Evolutionary conservation across 2,329 filamentous ascomycete species (phyloP).

Genomic region (Stagonosporopsis vannaccii): DNA sequence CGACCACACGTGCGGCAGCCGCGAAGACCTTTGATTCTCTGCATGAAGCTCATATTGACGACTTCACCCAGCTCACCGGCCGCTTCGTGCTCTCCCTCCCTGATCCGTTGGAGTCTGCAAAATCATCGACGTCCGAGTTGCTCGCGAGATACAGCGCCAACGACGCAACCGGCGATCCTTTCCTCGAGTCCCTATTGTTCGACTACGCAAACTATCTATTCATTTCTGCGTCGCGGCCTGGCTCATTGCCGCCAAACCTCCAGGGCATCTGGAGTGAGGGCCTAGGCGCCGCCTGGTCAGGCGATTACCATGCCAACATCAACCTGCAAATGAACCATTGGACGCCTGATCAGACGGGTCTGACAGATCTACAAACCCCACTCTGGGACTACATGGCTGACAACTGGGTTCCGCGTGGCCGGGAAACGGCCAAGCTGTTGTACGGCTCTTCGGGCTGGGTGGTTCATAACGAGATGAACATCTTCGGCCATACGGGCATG

Average conservation of each 20-base stretch:
- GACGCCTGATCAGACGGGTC: conserved; percentile 61
- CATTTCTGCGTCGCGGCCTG: conserved; percentile 61
- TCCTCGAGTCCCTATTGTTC: conserved; percentile 61
- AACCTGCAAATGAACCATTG: conserved; percentile 70
- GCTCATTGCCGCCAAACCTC: conserved; percentile 62
- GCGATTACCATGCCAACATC: conserved; percentile 66
- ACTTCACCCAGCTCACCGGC: conserved; percentile 52
- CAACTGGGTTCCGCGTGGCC: conserved; percentile 62
- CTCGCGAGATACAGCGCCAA: conserved; percentile 39
- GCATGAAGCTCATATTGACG: conserved; percentile 48
- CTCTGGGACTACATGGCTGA: conserved; percentile 63
- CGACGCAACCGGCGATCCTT: conserved; percentile 55
- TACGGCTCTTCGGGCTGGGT: conserved; percentile 65
- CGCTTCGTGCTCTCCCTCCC: conserved; percentile 57
- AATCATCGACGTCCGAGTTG: conserved; percentile 49
- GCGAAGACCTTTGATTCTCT: conserved; percentile 45
- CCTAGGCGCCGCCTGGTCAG: conserved; percentile 58
- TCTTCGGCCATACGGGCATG: conserved; percentile 64
- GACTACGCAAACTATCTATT: conserved; percentile 63
- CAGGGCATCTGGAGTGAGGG: conserved; percentile 64
- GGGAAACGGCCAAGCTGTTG: conserved; percentile 60
- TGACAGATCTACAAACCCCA: conserved; percentile 55
- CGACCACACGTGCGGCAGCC: conserved; percentile 43
- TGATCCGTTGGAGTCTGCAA: conserved; percentile 52
- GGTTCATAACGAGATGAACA: conserved; percentile 65